These are phyloP conservation scores for Bacidia gigantensis DNA, from an alignment of 495 filamentous ascomycete genomes.

Conservation along the genomic window DNA sequence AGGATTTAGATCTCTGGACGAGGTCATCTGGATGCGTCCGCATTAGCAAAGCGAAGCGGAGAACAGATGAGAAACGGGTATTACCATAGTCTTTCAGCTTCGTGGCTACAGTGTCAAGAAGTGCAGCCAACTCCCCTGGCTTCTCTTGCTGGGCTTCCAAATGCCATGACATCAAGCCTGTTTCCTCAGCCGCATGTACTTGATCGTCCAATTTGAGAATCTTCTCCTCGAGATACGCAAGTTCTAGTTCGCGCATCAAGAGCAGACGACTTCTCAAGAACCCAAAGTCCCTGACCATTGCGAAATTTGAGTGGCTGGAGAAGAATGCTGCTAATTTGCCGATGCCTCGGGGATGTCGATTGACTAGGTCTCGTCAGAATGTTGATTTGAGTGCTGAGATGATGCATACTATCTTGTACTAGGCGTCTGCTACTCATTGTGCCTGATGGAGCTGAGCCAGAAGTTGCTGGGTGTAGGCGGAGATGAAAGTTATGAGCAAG, in stretches of 20 bases:
- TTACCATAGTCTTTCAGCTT: slow-evolving; percentile 26
- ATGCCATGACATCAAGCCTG: too few species aligned
- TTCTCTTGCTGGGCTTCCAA: too few species aligned
- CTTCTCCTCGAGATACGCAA: slow-evolving; percentile 25
- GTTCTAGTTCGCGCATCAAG: slow-evolving; percentile 27
- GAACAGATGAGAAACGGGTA: not conserved
- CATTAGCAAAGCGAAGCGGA: slow-evolving; percentile 2
- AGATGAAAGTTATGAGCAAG: too few species aligned
- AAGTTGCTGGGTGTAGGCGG: too few species aligned
- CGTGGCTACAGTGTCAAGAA: too few species aligned
- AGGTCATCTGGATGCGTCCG: slow-evolving; percentile 12
- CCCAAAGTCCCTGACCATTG: slow-evolving; percentile 25
- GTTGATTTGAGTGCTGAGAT: too few species aligned
- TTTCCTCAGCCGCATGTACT: too few species aligned
- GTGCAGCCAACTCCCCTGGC: too few species aligned
- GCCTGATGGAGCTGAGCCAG: too few species aligned
- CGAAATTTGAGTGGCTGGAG: slow-evolving; percentile 22
- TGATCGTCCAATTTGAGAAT: too few species aligned
- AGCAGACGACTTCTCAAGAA: slow-evolving; percentile 26
- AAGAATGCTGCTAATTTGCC: slow-evolving; percentile 27
- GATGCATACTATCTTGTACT: too few species aligned
- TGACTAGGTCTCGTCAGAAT: slow-evolving; percentile 19
- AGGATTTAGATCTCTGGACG: slow-evolving; percentile 9
- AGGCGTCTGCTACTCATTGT: too few species aligned
- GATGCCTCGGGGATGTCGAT: slow-evolving; percentile 24